A percentile compares a stretch with the other conserved stretches of the same genome.
Conservation (phyloP, 805 yeast genomes). For the Diddensiella santjacobensis region DNA sequence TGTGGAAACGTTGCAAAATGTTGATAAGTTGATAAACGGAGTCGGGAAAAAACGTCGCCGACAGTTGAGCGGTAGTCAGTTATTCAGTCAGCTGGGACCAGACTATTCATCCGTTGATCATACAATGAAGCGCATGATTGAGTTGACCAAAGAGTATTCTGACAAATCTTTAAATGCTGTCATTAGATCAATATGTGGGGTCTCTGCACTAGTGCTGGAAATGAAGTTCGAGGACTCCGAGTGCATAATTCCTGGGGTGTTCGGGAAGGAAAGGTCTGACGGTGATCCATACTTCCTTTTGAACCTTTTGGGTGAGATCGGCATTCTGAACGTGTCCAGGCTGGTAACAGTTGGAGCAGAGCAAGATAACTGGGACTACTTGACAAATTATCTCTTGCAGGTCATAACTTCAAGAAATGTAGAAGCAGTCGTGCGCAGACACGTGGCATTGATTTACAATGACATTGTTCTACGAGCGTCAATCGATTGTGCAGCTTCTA, state of each 20-base stretch:
- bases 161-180: constrained; percentile 48
- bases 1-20: constrained; percentile 47
- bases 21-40: constrained; percentile 24
- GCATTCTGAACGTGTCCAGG: constrained; percentile 49
- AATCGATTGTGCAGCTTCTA: constrained; percentile 22
- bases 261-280: constrained; percentile 1
- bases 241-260: background rate
- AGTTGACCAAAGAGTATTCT: constrained; percentile 56
- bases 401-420: constrained; percentile 44
- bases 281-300: constrained; percentile 42
- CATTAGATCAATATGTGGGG: constrained; percentile 34
- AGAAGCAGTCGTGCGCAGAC: constrained; percentile 44
- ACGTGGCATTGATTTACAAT: constrained; percentile 51
- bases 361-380: constrained; percentile 42
- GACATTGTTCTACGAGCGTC: constrained; percentile 37
- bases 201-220: constrained; percentile 9
- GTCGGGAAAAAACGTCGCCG: constrained; percentile 8
- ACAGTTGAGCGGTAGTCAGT: constrained; percentile 3
- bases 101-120: constrained; percentile 44
- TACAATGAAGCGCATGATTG: constrained; percentile 58
- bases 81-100: constrained; percentile 40
- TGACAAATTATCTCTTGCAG: constrained; percentile 45
- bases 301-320: constrained; percentile 49
- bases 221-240: constrained; percentile 1
- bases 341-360: constrained; percentile 31